These are phyloP conservation scores for Cladosporium sp. DNA, from an alignment of 2,329 filamentous ascomycete species.

Conservation along the genomic window DNA sequence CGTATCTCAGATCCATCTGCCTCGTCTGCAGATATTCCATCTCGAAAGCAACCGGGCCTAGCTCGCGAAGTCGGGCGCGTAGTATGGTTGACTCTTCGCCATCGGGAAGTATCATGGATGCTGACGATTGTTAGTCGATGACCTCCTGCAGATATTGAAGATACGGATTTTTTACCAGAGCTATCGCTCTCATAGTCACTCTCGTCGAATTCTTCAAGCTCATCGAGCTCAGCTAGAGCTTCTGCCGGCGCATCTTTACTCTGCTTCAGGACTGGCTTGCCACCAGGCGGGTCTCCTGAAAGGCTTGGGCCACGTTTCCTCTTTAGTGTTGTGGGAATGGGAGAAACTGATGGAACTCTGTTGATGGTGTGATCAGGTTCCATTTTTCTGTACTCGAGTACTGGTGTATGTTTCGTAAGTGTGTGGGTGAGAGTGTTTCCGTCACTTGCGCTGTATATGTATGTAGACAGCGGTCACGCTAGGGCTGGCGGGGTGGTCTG, in stretches of 20 bases:
- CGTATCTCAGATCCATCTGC: not conserved
- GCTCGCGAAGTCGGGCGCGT: conserved; percentile 3
- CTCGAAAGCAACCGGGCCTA: conserved; percentile 2
- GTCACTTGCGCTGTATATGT: not conserved
- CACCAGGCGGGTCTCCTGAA: conserved; percentile 8
- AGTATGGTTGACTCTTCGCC: conserved; percentile 3
- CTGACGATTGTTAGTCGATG: not conserved
- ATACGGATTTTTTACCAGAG: not conserved
- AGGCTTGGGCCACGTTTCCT: conserved; percentile 13
- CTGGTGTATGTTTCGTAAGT: not conserved
- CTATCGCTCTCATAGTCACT: not conserved
- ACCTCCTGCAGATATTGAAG: no score
- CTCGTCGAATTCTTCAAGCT: not conserved
- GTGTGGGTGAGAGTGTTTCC: not conserved
- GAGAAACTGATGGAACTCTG: not conserved
- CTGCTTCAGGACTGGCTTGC: conserved; percentile 8
- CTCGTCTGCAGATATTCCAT: not conserved
- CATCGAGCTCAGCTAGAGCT: not conserved
- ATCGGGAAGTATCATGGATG: not conserved
- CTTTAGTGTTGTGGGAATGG: conserved; percentile 4
- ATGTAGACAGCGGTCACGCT: not conserved
- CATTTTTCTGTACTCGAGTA: not conserved
- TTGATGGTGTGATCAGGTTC: not conserved
- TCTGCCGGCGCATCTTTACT: not conserved
- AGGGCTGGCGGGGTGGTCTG: not conserved